phyloP scores from a whole-genome alignment of 805 yeast species.

The Yarrowia sp. region DNA sequence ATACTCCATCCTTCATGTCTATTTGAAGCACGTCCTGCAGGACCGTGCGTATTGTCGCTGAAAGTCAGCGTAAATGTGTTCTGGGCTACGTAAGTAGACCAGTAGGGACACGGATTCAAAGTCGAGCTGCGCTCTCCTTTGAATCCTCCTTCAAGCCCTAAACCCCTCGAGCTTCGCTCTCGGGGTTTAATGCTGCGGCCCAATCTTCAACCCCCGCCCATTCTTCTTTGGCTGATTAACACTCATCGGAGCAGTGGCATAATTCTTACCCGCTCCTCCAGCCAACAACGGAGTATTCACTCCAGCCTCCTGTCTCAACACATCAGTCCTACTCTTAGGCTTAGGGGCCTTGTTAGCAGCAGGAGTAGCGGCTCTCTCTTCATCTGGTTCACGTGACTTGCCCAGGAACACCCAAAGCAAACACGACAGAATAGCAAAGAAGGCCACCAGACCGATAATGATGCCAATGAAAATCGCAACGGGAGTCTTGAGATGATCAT shows the following conservation, averaged over 20 bases:
- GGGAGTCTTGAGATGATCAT: slow-evolving; percentile 36
- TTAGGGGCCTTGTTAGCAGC: neutral
- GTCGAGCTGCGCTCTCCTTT: neutral
- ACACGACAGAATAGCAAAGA: slow-evolving; percentile 13
- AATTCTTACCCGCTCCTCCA: neutral
- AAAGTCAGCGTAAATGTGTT: no score
- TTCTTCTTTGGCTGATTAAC: slow-evolving; percentile 17
- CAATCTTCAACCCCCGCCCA: slow-evolving; percentile 23
- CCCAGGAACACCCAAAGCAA: slow-evolving; percentile 19
- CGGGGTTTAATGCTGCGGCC: neutral
- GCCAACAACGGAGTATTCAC: slow-evolving; percentile 14
- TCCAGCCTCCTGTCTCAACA: neutral
- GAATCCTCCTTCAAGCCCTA: no score
- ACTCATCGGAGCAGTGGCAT: slow-evolving; percentile 21
- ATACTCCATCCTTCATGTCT: no score
- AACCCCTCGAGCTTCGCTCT: neutral
- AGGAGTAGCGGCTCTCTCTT: neutral
- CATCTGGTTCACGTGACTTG: neutral
- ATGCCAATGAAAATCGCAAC: slow-evolving; percentile 34
- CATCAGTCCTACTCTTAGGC: slow-evolving; percentile 5
- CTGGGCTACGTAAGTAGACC: no score
- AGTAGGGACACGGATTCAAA: neutral
- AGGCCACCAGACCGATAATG: slow-evolving; percentile 15
- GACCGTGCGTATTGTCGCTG: no score
- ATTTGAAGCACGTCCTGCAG: no score